Conservation (phyloP, 2,329 filamentous ascomycete species). For the Penicillium polonicum region DNA sequence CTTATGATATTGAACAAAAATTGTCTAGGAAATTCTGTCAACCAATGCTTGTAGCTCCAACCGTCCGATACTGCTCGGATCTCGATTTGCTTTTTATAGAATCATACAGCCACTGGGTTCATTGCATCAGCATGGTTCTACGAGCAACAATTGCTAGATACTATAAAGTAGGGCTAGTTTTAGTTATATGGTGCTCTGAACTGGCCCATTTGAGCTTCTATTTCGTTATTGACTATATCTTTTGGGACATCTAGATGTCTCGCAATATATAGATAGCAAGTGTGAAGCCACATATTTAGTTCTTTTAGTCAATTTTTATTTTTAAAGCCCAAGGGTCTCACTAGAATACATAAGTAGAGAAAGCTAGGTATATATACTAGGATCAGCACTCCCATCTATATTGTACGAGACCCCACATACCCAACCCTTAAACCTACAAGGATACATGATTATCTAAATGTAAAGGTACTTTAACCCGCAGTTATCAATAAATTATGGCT, state of each 20-base stretch:
- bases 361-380: background rate
- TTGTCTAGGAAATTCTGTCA: background rate
- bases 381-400: background rate
- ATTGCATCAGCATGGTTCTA: background rate
- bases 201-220: background rate
- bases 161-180: background rate
- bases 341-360: background rate
- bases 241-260: background rate
- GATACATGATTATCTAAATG: background rate
- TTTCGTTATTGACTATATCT: no score
- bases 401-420: no score
- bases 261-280: no score
- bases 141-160: background rate
- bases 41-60: background rate
- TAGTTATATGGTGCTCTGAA: no score
- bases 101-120: no score
- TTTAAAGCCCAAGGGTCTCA: background rate
- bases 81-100: background rate
- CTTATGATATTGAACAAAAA: background rate
- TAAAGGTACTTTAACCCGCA: background rate
- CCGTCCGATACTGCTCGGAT: background rate
- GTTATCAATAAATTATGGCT: background rate
- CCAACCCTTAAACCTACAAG: background rate
- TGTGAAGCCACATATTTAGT: no score
- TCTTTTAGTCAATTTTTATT: background rate